Percentiles rank a stretch among this genome's conserved stretches.
Evolutionary conservation across 768 basidiomycete genomes (phyloP).

Genomic region (Lentinus tigrinus): DNA sequence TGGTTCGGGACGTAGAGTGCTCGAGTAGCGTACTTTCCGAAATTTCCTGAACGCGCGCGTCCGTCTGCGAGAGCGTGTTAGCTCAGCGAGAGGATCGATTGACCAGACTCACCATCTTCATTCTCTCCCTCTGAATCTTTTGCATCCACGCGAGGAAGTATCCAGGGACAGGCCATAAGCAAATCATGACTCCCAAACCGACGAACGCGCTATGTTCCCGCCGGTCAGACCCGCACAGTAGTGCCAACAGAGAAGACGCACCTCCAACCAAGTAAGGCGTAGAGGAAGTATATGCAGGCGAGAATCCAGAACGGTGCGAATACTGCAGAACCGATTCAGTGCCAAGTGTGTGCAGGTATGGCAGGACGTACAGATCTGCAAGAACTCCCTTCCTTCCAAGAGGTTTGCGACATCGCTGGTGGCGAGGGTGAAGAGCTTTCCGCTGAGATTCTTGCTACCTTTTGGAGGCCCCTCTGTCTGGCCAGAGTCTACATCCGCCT

Average conservation of each 20-base stretch:
- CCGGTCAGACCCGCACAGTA: not conserved
- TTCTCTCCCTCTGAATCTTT: constrained; percentile 34
- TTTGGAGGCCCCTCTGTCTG: not conserved
- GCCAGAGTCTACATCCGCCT: constrained; percentile 34
- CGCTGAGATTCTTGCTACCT: constrained; percentile 50
- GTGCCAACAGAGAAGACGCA: constrained; percentile 19
- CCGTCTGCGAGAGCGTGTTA: constrained; percentile 30
- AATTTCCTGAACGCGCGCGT: constrained; percentile 41
- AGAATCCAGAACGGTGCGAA: constrained; percentile 39
- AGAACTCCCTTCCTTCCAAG: not conserved
- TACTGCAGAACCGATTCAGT: constrained; percentile 35
- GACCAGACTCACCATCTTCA: constrained; percentile 35
- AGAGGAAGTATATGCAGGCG: constrained; percentile 40
- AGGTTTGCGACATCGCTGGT: constrained; percentile 46
- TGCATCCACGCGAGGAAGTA: constrained; percentile 34
- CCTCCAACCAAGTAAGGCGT: constrained; percentile 49
- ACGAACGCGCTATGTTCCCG: constrained; percentile 30
- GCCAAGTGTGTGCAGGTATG: constrained; percentile 39
- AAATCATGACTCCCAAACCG: constrained; percentile 40
- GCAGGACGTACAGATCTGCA: constrained; percentile 17
- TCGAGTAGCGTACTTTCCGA: constrained; percentile 33
- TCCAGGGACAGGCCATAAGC: constrained; percentile 41
- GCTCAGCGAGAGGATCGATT: not conserved
- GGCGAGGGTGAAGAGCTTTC: constrained; percentile 77
- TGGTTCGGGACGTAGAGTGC: not conserved